phyloP scores from a whole-genome alignment of 1,284 basidiomycete species.

The Mycena citricolor region DNA sequence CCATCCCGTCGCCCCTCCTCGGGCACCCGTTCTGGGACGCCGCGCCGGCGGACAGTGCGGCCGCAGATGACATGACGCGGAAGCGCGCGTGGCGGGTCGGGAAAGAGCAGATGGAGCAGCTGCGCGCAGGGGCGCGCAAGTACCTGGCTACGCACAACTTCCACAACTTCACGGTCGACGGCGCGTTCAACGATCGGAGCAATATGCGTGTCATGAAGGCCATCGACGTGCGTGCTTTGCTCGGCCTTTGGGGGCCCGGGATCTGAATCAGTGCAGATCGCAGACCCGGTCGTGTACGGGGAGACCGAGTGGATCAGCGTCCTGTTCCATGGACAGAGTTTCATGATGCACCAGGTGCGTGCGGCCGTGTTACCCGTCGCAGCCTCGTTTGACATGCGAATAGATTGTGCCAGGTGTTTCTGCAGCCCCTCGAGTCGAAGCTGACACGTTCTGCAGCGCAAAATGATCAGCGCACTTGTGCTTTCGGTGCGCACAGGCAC shows the following conservation, averaged over 20 bases:
- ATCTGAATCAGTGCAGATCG: slow-evolving; percentile 48
- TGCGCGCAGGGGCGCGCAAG: slow-evolving; percentile 58
- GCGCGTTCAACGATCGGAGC: slow-evolving; percentile 81
- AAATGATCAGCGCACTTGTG: slow-evolving; percentile 93
- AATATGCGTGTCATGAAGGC: slow-evolving; percentile 84
- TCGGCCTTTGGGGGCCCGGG: slow-evolving; percentile 1
- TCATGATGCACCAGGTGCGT: slow-evolving; percentile 94
- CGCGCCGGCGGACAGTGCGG: slow-evolving; percentile 11
- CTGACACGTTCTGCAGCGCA: slow-evolving; percentile 65
- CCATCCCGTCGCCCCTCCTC: slow-evolving; percentile 28
- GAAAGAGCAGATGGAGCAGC: slow-evolving; percentile 50
- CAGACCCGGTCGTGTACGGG: slow-evolving; percentile 81
- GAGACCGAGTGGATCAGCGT: slow-evolving; percentile 96
- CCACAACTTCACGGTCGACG: slow-evolving; percentile 94
- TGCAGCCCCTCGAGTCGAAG: too few relatives aligned
- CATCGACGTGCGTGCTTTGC: slow-evolving; percentile 60
- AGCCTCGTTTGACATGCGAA: slow-evolving; percentile 23
- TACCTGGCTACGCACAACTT: slow-evolving; percentile 92
- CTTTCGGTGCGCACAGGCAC: slow-evolving; percentile 76
- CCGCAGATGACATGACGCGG: slow-evolving; percentile 54
- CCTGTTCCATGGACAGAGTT: slow-evolving; percentile 94
- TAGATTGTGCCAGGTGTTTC: slow-evolving; percentile 43
- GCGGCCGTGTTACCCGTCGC: not conserved
- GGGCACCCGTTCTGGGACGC: slow-evolving; percentile 46
- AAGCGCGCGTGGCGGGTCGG: slow-evolving; percentile 72